Conservation (phyloP, 768 basidiomycete species). For the button mushroom (Agaricus bisporus) region DNA sequence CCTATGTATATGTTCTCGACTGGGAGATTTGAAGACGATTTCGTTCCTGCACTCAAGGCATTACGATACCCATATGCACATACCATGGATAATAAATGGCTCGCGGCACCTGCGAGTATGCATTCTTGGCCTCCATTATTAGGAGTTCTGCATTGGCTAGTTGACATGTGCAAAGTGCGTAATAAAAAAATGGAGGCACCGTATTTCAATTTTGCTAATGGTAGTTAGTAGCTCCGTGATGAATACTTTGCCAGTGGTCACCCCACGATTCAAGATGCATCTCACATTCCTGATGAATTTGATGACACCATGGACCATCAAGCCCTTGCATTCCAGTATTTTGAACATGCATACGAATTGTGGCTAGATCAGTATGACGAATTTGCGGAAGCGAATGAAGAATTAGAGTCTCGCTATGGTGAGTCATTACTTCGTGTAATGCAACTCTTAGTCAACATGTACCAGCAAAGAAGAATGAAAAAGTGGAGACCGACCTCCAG, state of each 20-base stretch:
- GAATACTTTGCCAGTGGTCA: constrained; percentile 57
- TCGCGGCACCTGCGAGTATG: constrained; percentile 83
- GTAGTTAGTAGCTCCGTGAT: constrained; percentile 29
- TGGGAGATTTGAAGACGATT: constrained; percentile 73
- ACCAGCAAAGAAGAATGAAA: constrained; percentile 66
- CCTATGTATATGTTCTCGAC: constrained; percentile 52
- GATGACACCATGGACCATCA: constrained; percentile 68
- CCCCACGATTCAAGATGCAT: constrained; percentile 59
- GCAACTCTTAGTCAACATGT: constrained; percentile 7
- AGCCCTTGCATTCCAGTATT: constrained; percentile 74
- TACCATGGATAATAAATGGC: constrained; percentile 77
- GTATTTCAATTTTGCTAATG: not conserved
- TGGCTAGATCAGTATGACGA: constrained; percentile 67
- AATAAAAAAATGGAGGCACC: not conserved
- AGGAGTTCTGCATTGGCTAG: constrained; percentile 90
- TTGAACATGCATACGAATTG: constrained; percentile 54
- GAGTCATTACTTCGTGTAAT: constrained; percentile 13
- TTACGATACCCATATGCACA: constrained; percentile 78
- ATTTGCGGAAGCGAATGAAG: constrained; percentile 63
- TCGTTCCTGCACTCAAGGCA: constrained; percentile 66
- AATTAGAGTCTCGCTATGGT: constrained; percentile 77
- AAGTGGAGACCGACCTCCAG: constrained; percentile 59
- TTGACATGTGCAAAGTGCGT: constrained; percentile 74
- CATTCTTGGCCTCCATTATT: constrained; percentile 90
- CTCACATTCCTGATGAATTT: constrained; percentile 66